Percentiles rank a stretch among this genome's conserved stretches.
phyloP scores from a whole-genome alignment of 768 basidiomycete species.

The Kwoniella pini region DNA sequence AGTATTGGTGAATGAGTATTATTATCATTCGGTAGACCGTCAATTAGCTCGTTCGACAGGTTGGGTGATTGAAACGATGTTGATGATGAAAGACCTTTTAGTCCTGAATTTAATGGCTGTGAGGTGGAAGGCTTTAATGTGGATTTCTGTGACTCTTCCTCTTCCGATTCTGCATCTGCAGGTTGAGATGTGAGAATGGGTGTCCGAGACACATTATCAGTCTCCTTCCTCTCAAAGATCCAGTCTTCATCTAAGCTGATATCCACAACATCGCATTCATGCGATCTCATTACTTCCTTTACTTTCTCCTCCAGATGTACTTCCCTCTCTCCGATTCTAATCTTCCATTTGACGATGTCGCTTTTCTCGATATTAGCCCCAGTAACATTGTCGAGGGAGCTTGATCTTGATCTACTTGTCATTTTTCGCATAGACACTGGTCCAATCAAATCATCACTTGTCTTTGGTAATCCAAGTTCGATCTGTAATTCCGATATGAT shows the following conservation, averaged over 20 bases:
- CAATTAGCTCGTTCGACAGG: neutral
- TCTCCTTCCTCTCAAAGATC: slow-evolving; percentile 25
- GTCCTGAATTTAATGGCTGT: neutral
- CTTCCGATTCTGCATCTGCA: neutral
- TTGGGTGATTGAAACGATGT: neutral
- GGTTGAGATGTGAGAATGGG: too few species aligned
- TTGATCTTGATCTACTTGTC: slow-evolving; percentile 6
- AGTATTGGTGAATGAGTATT: neutral
- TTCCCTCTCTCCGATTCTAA: neutral
- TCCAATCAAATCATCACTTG: slow-evolving; percentile 13
- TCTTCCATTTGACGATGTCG: slow-evolving; percentile 4
- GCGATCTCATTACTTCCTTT: neutral
- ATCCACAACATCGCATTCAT: neutral
- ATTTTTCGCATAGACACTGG: neutral
- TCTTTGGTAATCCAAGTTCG: slow-evolving; percentile 25
- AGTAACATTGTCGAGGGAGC: neutral
- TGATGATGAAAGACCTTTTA: neutral
- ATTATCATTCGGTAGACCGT: neutral
- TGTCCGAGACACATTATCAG: too few species aligned
- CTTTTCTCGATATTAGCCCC: neutral
- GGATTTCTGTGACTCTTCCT: slow-evolving; percentile 5
- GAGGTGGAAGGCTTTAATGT: slow-evolving; percentile 29
- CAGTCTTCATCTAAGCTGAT: slow-evolving; percentile 34
- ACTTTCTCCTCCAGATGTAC: neutral
- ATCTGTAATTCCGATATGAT: slow-evolving; percentile 14